Conservation (phyloP, 306 rosid genomes). For the Neltuma alba region DNA sequence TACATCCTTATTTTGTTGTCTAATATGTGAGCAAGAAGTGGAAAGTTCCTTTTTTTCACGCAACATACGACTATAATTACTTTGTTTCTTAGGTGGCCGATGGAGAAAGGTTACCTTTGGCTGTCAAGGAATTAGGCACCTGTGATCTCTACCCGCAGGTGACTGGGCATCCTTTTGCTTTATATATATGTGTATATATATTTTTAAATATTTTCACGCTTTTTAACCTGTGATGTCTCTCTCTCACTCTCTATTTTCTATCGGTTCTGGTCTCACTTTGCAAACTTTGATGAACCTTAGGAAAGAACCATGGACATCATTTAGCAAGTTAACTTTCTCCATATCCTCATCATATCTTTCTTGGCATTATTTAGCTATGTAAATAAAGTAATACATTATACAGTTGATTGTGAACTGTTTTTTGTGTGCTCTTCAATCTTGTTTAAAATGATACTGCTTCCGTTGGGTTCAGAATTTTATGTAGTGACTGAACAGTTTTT, state of each 20-base stretch:
- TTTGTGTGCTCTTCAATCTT: slow-evolving; percentile 17
- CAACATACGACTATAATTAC: slow-evolving; percentile 18
- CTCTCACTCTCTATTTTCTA: no score
- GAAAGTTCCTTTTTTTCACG: slow-evolving; percentile 15
- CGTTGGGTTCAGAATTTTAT: not conserved
- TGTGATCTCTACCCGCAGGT: slow-evolving; percentile 99
- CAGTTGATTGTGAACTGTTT: slow-evolving; percentile 12
- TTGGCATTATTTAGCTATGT: not conserved
- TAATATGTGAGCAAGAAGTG: slow-evolving; percentile 1
- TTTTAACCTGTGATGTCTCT: slow-evolving; percentile 21
- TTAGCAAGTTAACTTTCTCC: slow-evolving; percentile 25
- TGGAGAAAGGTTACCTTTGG: slow-evolving; percentile 97
- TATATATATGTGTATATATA: no score
- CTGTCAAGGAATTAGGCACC: slow-evolving; percentile 96
- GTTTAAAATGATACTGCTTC: slow-evolving; percentile 25
- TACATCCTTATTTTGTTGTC: slow-evolving; percentile 11
- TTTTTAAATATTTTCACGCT: slow-evolving; percentile 21
- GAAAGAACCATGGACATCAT: slow-evolving; percentile 10
- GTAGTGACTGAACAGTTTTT: slow-evolving; percentile 19
- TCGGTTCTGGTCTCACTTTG: slow-evolving; percentile 17
- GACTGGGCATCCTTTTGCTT: slow-evolving; percentile 37
- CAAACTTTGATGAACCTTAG: not conserved
- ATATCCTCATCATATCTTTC: slow-evolving; percentile 13
- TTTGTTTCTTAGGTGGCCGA: slow-evolving; percentile 75
- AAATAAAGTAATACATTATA: not conserved